These are phyloP conservation scores for Styphnolobium japonicum DNA, from an alignment of 306 rosid species.

Conservation along the genomic window DNA sequence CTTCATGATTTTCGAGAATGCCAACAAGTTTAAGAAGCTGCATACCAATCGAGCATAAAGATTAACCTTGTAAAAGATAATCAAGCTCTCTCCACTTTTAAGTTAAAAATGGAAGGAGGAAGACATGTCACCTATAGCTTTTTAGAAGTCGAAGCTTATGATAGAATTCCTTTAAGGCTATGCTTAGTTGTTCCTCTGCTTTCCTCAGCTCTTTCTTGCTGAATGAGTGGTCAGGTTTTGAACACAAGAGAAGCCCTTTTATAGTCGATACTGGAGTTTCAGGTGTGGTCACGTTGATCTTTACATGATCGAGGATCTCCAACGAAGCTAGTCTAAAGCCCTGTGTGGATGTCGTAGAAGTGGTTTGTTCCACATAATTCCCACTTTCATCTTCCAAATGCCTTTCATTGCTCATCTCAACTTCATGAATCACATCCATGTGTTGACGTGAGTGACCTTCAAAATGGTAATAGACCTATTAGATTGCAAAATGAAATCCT, in stretches of 20 bases:
- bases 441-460: constrained; percentile 23
- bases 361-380: constrained; percentile 12
- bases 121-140: constrained; percentile 51
- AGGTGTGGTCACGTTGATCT: constrained; percentile 45
- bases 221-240: constrained; percentile 43
- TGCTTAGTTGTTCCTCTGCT: constrained; percentile 51
- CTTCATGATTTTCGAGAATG: constrained; percentile 84
- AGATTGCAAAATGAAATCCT: background rate
- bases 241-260: constrained; percentile 43
- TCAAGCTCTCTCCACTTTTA: background rate
- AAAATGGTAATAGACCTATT: background rate
- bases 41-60: constrained; percentile 12
- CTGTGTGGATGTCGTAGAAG: background rate
- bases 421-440: constrained; percentile 63
- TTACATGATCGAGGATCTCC: constrained; percentile 55
- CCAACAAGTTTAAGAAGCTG: constrained; percentile 74
- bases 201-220: constrained; percentile 54
- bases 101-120: background rate
- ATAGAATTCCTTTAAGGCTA: constrained; percentile 63
- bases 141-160: constrained; percentile 67
- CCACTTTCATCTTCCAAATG: constrained; percentile 26
- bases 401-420: constrained; percentile 50
- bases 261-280: constrained; percentile 62
- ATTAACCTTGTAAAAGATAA: background rate
- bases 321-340: constrained; percentile 47